Conservation (phyloP, 257 asterid species). For the Ophiorrhiza pumila region DNA sequence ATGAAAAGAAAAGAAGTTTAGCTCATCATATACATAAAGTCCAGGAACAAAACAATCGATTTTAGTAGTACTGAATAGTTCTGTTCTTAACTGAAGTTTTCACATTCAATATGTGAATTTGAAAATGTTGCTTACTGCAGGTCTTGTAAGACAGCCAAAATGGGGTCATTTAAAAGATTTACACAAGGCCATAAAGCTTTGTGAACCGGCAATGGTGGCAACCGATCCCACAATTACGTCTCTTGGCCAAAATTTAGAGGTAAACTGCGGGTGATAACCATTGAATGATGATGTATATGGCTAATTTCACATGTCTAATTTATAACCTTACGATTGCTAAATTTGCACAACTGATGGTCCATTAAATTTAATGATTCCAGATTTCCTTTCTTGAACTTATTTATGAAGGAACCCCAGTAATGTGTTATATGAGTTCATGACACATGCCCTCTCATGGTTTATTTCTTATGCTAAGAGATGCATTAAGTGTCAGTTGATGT, state of each 20-base stretch:
- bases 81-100: background rate
- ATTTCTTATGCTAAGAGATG: background rate
- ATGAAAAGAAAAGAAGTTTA: background rate
- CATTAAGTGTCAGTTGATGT: background rate
- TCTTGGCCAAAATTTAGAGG: constrained; percentile 69
- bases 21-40: background rate
- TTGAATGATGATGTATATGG: background rate
- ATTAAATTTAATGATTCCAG: background rate
- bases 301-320: background rate
- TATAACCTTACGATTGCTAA: background rate
- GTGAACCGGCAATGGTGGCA: constrained; percentile 78
- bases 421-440: background rate
- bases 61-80: background rate
- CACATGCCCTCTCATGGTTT: background rate
- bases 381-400: background rate
- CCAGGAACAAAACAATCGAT: background rate
- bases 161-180: constrained; percentile 86
- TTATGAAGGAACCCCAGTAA: background rate
- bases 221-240: constrained; percentile 65
- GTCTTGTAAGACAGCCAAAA: constrained; percentile 70
- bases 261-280: constrained; percentile 14
- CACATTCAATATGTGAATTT: background rate
- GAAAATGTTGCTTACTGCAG: constrained; percentile 22
- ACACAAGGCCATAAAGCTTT: constrained; percentile 77
- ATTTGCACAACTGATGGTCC: background rate